Percentiles rank a stretch among this genome's conserved stretches.
phyloP scores from a whole-genome alignment of 2,329 filamentous ascomycete species.

The Seiridium unicorne region DNA sequence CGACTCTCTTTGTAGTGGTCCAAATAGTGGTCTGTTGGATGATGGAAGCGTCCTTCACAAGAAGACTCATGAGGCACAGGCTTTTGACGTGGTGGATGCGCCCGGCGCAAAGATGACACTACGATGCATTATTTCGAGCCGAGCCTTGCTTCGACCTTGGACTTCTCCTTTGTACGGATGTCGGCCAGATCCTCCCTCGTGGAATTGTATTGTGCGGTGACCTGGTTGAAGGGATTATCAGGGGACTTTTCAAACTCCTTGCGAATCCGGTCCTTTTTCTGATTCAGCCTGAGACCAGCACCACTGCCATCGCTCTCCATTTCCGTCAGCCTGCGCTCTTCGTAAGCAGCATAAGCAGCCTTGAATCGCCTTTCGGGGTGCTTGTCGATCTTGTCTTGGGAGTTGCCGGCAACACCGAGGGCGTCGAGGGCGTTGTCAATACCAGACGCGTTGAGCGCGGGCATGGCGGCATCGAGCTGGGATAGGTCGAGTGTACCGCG shows the following conservation, averaged over 20 bases:
- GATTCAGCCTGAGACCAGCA: constrained; percentile 73
- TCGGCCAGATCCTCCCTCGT: constrained; percentile 72
- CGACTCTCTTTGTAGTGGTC: too few species aligned
- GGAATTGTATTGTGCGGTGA: constrained; percentile 72
- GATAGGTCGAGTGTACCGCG: constrained; percentile 68
- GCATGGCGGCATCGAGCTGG: constrained; percentile 66
- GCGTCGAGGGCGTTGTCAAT: constrained; percentile 95
- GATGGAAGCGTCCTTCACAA: too few species aligned
- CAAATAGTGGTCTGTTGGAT: too few species aligned
- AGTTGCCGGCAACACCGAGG: constrained; percentile 60
- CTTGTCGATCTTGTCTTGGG: constrained; percentile 73
- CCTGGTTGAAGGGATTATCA: constrained; percentile 95
- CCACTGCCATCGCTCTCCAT: constrained; percentile 77
- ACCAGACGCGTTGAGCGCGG: constrained; percentile 74
- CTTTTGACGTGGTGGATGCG: too few species aligned
- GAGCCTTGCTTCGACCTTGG: constrained; percentile 65
- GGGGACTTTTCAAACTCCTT: constrained; percentile 95
- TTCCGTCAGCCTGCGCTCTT: constrained; percentile 78
- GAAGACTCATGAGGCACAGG: too few species aligned
- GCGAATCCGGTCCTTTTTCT: constrained; percentile 77
- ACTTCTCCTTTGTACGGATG: constrained; percentile 64
- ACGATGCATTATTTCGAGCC: background rate
- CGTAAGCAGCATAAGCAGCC: constrained; percentile 79
- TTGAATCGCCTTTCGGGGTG: constrained; percentile 88
- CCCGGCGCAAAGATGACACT: too few species aligned